phyloP scores from a whole-genome alignment of 2,329 filamentous ascomycete species.

The Pseudopyricularia cyperi region DNA sequence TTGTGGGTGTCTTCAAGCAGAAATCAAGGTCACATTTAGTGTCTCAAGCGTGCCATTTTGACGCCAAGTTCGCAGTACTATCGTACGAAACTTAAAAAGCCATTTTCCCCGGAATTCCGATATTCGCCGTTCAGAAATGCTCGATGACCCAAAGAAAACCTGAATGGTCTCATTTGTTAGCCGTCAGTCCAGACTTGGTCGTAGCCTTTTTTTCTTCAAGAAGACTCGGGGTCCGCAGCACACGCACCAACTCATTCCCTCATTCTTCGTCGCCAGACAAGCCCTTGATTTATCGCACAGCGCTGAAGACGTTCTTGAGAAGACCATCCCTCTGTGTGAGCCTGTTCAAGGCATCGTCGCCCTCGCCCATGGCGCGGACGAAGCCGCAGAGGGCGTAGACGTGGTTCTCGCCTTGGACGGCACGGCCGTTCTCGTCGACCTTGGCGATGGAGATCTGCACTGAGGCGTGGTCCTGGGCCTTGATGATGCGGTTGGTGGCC shows the following conservation, averaged over 20 bases:
- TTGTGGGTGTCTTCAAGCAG: not conserved
- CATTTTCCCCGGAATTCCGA: conserved; percentile 2
- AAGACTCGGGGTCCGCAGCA: too few species aligned
- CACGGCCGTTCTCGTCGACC: conserved; percentile 97
- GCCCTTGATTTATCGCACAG: conserved; percentile 38
- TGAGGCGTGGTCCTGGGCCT: conserved; percentile 98
- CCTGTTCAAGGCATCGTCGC: conserved; percentile 91
- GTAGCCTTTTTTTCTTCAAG: not conserved
- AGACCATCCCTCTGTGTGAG: conserved; percentile 92
- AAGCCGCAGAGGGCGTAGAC: conserved; percentile 96
- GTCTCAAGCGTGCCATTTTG: not conserved
- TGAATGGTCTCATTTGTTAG: not conserved
- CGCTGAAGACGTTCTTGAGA: conserved; percentile 94
- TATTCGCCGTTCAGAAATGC: conserved; percentile 4
- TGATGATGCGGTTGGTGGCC: conserved; percentile 99
- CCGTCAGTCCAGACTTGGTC: not conserved
- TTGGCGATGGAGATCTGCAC: conserved; percentile 96
- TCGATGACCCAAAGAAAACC: conserved; percentile 4
- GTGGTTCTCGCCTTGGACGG: conserved; percentile 88
- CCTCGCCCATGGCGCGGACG: conserved; percentile 95
- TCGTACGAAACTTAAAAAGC: conserved; percentile 3
- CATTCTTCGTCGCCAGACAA: not conserved
- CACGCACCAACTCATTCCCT: conserved; percentile 1
- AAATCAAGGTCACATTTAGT: conserved; percentile 2
- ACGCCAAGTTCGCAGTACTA: conserved; percentile 1